Percentiles rank a stretch among this genome's conserved stretches.
Evolutionary conservation across 1,139 yeast genomes (phyloP).

Genomic region (Saccharomyces pastorianus): DNA sequence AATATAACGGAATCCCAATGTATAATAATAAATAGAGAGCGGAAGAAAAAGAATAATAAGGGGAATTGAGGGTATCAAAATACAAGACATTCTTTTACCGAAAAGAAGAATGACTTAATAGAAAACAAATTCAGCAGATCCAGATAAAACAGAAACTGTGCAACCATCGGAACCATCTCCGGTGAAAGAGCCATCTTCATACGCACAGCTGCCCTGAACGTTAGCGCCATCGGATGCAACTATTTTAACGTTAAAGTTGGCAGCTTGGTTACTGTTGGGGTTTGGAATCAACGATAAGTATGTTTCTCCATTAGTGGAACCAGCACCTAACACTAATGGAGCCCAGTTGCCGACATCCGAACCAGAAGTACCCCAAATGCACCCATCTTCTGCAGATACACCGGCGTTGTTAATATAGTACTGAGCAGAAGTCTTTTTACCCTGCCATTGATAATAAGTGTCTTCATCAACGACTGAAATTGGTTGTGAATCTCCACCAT

Average conservation of each 20-base stretch:
- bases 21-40: slow-evolving; percentile 4
- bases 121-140: slow-evolving; percentile 49
- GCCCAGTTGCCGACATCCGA: slow-evolving; percentile 96
- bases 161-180: slow-evolving; percentile 67
- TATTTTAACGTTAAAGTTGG: slow-evolving; percentile 82
- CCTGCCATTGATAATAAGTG: slow-evolving; percentile 73
- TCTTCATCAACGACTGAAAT: slow-evolving; percentile 73
- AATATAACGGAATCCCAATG: background rate
- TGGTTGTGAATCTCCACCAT: slow-evolving; percentile 56
- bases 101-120: slow-evolving; percentile 10
- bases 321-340: slow-evolving; percentile 91
- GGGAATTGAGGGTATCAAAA: background rate
- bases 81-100: background rate
- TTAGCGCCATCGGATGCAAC: slow-evolving; percentile 60
- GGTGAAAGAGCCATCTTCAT: slow-evolving; percentile 68
- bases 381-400: slow-evolving; percentile 78
- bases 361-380: slow-evolving; percentile 82
- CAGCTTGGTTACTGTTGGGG: slow-evolving; percentile 71
- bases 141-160: slow-evolving; percentile 79
- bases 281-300: slow-evolving; percentile 91
- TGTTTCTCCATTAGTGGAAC: slow-evolving; percentile 66
- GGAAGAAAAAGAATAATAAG: background rate
- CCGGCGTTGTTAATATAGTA: slow-evolving; percentile 97
- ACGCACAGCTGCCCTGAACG: slow-evolving; percentile 70
- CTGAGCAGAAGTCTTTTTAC: slow-evolving; percentile 83